Percentiles rank a stretch among this genome's conserved stretches.
Conservation (phyloP, 176 grass and related monocot species). For the Aechmea fasciata region DNA sequence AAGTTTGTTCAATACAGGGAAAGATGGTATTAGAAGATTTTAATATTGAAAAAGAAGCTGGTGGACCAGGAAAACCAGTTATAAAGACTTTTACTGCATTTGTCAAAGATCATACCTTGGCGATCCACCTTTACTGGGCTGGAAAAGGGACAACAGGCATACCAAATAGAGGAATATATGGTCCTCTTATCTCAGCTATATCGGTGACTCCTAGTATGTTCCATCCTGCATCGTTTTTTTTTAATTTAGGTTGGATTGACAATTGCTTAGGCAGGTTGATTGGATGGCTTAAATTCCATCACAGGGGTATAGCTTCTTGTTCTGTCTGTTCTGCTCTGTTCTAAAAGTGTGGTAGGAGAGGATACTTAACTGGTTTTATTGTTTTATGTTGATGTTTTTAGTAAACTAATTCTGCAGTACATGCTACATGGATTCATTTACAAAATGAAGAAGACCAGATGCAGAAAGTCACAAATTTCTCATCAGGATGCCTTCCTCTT, state of each 20-base stretch:
- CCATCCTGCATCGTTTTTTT: conserved; percentile 1
- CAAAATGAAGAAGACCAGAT: background rate
- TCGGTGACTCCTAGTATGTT: conserved; percentile 78
- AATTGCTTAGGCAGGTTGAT: background rate
- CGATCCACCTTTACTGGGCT: conserved; percentile 79
- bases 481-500: background rate
- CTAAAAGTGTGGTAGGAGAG: background rate
- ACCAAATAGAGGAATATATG: conserved; percentile 77
- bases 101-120: conserved; percentile 52
- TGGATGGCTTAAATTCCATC: no score
- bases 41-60: conserved; percentile 52
- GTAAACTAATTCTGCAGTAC: background rate
- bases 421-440: background rate
- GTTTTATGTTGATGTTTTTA: background rate
- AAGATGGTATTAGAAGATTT: conserved; percentile 82
- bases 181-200: conserved; percentile 93
- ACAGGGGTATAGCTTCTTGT: background rate
- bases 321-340: background rate
- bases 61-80: conserved; percentile 40
- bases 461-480: background rate
- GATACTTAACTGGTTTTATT: background rate
- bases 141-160: conserved; percentile 81
- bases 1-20: conserved; percentile 36
- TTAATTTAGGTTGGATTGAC: background rate
- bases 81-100: conserved; percentile 49